These are phyloP conservation scores for Ogataea allantospora DNA, from an alignment of 805 yeast genomes.

Conservation along the genomic window DNA sequence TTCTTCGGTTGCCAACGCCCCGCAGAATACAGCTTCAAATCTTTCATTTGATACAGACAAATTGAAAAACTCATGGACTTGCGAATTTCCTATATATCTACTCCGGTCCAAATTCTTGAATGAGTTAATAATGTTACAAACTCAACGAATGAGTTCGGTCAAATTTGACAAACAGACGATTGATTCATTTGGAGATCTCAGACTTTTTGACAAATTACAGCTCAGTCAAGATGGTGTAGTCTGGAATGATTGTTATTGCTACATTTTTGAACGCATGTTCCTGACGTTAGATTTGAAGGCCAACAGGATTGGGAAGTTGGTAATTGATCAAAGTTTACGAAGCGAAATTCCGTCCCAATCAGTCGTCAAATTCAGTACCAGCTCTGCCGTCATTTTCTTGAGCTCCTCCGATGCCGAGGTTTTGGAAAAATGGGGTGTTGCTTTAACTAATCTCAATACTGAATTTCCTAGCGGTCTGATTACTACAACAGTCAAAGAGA, in stretches of 20 bases:
- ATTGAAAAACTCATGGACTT: conserved; percentile 15
- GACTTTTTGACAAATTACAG: conserved; percentile 30
- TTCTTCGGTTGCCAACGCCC: conserved; percentile 31
- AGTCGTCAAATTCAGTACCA: conserved; percentile 13
- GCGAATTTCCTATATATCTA: conserved; percentile 15
- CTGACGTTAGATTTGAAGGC: conserved; percentile 17
- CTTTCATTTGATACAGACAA: background rate
- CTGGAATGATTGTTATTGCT: conserved; percentile 26
- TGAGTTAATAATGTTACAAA: conserved; percentile 23
- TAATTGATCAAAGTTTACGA: conserved; percentile 15
- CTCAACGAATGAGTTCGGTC: conserved; percentile 7
- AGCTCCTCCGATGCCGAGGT: conserved; percentile 19
- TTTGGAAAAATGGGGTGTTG: conserved; percentile 33
- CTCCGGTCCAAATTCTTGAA: conserved; percentile 23
- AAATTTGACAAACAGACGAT: conserved; percentile 17
- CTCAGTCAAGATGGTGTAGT: conserved; percentile 8
- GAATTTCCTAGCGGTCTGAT: conserved; percentile 25
- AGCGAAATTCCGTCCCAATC: conserved; percentile 20
- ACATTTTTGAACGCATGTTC: conserved; percentile 28
- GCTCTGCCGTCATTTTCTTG: conserved; percentile 2
- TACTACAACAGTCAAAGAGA: conserved; percentile 27
- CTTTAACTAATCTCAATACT: conserved; percentile 23
- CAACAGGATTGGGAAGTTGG: conserved; percentile 9
- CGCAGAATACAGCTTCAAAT: conserved; percentile 4
- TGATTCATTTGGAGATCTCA: conserved; percentile 30